A percentile compares a stretch with the other conserved stretches of the same genome.
These are phyloP conservation scores for Skeletonema potamos DNA, from an alignment of 108 stramenopile species.

Conservation along the genomic window DNA sequence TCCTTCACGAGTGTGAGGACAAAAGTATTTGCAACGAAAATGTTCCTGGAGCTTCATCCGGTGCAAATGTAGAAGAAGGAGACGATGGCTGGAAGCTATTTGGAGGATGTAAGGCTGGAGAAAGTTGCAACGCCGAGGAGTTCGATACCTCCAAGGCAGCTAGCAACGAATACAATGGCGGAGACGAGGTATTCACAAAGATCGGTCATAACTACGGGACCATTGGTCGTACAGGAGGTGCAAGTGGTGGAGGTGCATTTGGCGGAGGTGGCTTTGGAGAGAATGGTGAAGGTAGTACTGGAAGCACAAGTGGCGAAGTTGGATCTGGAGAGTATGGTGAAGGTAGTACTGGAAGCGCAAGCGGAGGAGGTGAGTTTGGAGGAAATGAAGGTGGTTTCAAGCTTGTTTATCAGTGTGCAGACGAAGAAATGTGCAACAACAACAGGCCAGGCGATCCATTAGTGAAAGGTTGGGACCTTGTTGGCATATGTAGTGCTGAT, in stretches of 20 bases:
- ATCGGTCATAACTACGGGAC: not conserved
- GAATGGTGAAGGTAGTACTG: too few species aligned
- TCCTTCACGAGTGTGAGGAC: not conserved
- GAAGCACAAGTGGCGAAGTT: too few species aligned
- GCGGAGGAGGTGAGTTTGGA: too few species aligned
- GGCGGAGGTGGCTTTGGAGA: not conserved
- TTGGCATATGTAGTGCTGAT: not conserved
- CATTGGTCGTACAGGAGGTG: not conserved
- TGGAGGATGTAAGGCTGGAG: not conserved
- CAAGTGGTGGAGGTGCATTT: not conserved
- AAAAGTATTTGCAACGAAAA: not conserved
- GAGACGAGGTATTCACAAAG: not conserved
- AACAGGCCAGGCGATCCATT: not conserved
- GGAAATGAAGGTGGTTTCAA: not conserved
- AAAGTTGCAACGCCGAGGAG: not conserved
- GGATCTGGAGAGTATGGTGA: too few species aligned
- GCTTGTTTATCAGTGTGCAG: not conserved
- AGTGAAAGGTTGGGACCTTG: not conserved
- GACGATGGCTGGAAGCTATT: not conserved
- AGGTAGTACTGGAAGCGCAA: too few species aligned
- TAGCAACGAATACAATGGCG: not conserved
- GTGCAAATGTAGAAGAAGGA: not conserved
- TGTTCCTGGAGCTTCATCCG: not conserved
- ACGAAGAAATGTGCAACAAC: not conserved
- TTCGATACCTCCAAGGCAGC: not conserved